Conservation (phyloP, 768 basidiomycete species). For the Panellus pusillus region DNA sequence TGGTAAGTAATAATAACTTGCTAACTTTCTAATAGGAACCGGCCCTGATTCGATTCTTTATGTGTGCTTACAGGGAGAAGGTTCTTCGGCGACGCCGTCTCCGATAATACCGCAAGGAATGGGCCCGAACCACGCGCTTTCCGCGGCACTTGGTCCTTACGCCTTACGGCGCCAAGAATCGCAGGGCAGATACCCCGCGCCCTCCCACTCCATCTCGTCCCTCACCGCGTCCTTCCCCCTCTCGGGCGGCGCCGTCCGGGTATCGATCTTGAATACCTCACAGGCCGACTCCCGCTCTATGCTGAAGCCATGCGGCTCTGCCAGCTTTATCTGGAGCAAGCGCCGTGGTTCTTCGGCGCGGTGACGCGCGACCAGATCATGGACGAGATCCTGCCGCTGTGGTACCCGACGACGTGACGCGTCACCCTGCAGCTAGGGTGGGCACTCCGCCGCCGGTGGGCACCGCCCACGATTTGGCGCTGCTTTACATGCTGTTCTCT, state of each 20-base stretch:
- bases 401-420: constrained; percentile 54
- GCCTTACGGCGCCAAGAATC: constrained; percentile 12
- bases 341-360: constrained; percentile 79
- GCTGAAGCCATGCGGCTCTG: constrained; percentile 56
- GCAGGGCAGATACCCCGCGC: neutral
- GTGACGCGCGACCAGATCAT: constrained; percentile 61
- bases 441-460: constrained; percentile 21
- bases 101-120: constrained; percentile 4
- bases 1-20: constrained; percentile 34
- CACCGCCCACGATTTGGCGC: constrained; percentile 59
- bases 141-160: constrained; percentile 3
- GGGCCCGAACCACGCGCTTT: constrained; percentile 20
- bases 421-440: constrained; percentile 21
- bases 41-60: neutral
- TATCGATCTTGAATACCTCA: constrained; percentile 46
- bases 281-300: constrained; percentile 59
- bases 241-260: constrained; percentile 33
- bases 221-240: constrained; percentile 49
- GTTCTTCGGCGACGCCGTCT: constrained; percentile 16
- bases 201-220: constrained; percentile 11
- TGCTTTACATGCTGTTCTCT: constrained; percentile 62
- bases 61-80: constrained; percentile 34
- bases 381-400: constrained; percentile 66
- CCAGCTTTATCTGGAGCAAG: constrained; percentile 74
- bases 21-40: no score